Base-by-base conservation (phyloP, 768 basidiomycete species). In the Tricholoma furcatifolium region DNA sequence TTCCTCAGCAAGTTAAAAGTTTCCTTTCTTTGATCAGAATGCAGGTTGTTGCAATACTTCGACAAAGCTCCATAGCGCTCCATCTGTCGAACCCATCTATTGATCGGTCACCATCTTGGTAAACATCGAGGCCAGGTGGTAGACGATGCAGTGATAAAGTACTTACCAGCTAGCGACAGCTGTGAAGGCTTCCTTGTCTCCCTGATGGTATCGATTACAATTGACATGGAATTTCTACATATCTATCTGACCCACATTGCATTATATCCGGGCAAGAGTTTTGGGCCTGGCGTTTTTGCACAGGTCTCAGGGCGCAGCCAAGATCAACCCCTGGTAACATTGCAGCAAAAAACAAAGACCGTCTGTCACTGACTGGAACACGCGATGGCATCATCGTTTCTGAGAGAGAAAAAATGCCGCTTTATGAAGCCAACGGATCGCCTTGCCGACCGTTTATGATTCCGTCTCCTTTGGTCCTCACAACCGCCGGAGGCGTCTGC, bases 391-490 rank as follows among this genome's bases (percentile, higher is more conserved):
- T 59, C 61, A 59, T 60, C 24, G n/a, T 3, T n/a, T 27, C n/a
- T n/a, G n/a, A n/a, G 36, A 17, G 39, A 12, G 39, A 10, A 21
- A 20, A 42, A 18, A 43, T 57, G 53, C 54, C 55, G 40, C 55
- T 66, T 64, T 64, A 66, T 68, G 62, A 70, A 67, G 43, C 54
- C 63, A 65, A 61, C 7, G 21, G 17, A 70, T 85, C 79, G 59
- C 83, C 84, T 84, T 84, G 83, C 79, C 82, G 80, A 85, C 83
- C 65, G 67, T 67, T 67, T 68, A 74, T 73, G 73, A 73, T 74
- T 65, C 66, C 70, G 67, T 65, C 66, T 63, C 58, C 72, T 68
- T 70, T 67, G 58, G 68, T 62, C 66, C 65, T 71, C 70, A 62
- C 73, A 60, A 73, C 75, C 65, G 67, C 57, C 67, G 30, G 40